Base-by-base conservation (phyloP, 768 basidiomycete genomes). In the Termitomyces titanicus region DNA sequence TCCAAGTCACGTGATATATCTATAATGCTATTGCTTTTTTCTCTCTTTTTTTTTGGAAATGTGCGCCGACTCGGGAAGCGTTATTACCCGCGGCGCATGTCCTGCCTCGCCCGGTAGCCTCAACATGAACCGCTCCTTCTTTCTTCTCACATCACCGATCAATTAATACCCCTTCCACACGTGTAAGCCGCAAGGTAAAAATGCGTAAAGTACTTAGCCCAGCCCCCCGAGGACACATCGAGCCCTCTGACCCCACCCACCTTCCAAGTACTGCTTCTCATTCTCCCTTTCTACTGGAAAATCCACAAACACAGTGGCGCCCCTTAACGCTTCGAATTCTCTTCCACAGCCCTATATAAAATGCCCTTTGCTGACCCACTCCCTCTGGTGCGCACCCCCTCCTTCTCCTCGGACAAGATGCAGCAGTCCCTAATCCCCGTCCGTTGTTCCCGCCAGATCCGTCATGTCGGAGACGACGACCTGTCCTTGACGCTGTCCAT, bases 131-230 rank as follows among this genome's bases (percentile, higher is more conserved):
- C 47, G 47, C 48, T 47, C 53, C 46, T 60, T 66, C 63, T 63
- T 63, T 59, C 65, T 64, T 64, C 62, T 66, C 65, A 60, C 66
- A 71, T 70, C 64, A 66, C 60, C 59, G 62, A 70, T 70, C 66
- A 66, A 52, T 38, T 50, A 10, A 33, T n/a, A 17, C 68, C 63
- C 64, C 47, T 17, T 33, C 8, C 63, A 70, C 77, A 78, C 77
- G 77, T 77, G 77, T 69, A 67, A 69, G 56, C 66, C 74, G 70
- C 71, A 75, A 72, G 78, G 74, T 74, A 66, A 65, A 54, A 54
- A 54, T 47, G 46, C 66, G 60, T 65, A 63, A 63, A 51, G 25
- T 51, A 52, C 51, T 55, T 20, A 53, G 47, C 46, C 48, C 24
- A 38, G 35, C 57, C 39, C 57, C 39, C 53, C 57, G 57, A 58